Base-by-base conservation (phyloP, 345 rosid genomes). In the Anacardium occidentale region DNA sequence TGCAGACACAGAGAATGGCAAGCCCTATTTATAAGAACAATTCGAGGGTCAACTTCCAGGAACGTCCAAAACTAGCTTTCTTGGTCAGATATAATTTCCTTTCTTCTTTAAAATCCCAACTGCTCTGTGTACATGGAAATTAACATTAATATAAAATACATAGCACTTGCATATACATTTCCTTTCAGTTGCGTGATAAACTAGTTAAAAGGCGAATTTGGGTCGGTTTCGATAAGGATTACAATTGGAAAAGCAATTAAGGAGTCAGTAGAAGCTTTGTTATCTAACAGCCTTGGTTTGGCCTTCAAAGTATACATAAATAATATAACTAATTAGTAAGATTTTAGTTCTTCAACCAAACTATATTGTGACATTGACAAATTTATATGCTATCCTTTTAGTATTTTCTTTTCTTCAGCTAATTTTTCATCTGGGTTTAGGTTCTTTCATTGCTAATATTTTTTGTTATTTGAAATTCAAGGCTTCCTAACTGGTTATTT, bases 261-360 rank as follows among this genome's bases (percentile, higher is more conserved):
- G 6, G 62, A 1, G 14, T 32, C 59, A 60, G 64, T 15, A 42
- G 79, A 74, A 80, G 22, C 56, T 68, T 78, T 73, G 64, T 71
- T 80, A 40, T 80, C 82, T 63, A 66, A 64, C 65, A 40, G 79
- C 15, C 75, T 37, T 54, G 47, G 72, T 71, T 76, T 54, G 84
- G 77, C 29, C 59, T 69, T 74, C 77, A 64, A 74, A 54, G 14
- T 54, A 12, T 5, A 3, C 45, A 56, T 44, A 70, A 42, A 70
- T 11, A n/a, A n/a, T 44, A 29, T 3, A 8, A 5, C 14, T 8
- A 17, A 3, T 10, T 47, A 54, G 18, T 75, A 62, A 37, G 66
- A 47, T 42, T 57, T 8, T 57, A 56, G 70, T 55, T 64, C 62
- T 52, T 68, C 63, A 72, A 75, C 64, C 71, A 61, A 61, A 53